Conservation (phyloP, 768 basidiomycete genomes). For the Scleroderma citrinum region DNA sequence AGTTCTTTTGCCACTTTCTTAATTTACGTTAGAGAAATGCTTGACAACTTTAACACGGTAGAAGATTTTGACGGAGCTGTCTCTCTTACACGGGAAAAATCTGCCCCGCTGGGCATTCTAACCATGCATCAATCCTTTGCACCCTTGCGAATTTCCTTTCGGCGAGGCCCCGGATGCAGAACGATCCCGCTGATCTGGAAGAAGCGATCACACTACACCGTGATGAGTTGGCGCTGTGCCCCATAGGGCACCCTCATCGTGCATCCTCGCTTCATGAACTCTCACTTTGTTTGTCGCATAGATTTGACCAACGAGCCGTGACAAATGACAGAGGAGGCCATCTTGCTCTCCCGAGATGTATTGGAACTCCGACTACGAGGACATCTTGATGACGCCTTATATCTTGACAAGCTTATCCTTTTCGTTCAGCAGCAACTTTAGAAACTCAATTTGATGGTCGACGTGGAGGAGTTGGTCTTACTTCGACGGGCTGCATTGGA, state of each 20-base stretch:
- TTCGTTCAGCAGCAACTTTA: not conserved
- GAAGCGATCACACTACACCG: not conserved
- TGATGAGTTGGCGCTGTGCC: not conserved
- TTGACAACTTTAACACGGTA: no score
- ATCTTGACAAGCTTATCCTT: not conserved
- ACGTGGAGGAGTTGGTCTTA: not conserved
- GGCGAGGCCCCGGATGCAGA: no score
- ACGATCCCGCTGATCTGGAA: not conserved
- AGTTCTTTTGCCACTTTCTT: no score
- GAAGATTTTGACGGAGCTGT: no score
- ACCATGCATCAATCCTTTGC: no score
- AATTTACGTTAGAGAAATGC: no score
- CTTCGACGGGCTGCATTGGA: not conserved
- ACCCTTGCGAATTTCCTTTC: no score
- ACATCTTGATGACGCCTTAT: not conserved
- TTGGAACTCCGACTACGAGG: not conserved
- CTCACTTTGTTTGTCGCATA: not conserved
- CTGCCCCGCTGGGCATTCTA: no score
- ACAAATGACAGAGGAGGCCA: not conserved
- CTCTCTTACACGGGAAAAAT: no score
- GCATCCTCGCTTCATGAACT: not conserved
- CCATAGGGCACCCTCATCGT: no score
- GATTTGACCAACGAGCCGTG: not conserved
- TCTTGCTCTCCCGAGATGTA: not conserved
- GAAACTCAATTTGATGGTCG: not conserved